Base-by-base conservation (phyloP, 2,329 filamentous ascomycete species). In the Dissoconium aciculare region DNA sequence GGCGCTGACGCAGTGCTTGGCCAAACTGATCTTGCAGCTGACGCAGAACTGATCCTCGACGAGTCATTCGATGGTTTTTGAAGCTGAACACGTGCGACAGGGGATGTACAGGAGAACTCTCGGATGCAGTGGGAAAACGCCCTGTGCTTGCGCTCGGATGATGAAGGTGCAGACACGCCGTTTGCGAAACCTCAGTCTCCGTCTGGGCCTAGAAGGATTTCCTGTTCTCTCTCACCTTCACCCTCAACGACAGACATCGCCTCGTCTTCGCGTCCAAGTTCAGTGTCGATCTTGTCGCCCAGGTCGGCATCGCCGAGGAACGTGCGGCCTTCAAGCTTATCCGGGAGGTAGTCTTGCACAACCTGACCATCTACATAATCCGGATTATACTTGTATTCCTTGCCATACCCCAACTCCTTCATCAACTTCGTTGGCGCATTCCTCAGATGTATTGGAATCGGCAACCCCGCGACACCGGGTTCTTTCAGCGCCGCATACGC, bases 381-480 rank as follows among this genome's bases (percentile, higher is more conserved):
- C 0, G 89, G 89, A 43, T 92, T 92, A 50, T 98, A 95, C 56
- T 95, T 95, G 57, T 98, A 98, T 52, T 84, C 80, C 29, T 74
- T 76, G 1, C 85, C 85, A 49, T 84, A 92, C 0, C 83, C 87
- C 42, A 95, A 60, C 43, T 94, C 87, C 46, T 85, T 80, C 87
- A 98, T 92, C 41, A 95, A 53, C 42, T 76, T 69, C 1, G 89
- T 95, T 0, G 89, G 87, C 5, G 89, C 89, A 54, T 95, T 95
- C 35, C 89, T 65, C 35, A 98, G 57, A 53, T 95, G 89, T 23
- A 89, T 57, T 2, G 89, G 89, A 13, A 98, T 75, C 0, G 84
- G 80, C 30, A 94, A 52, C 1, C 70, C 71, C 0, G 84, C 85
- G 2, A 91, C 65, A 1, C 85, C 87, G 0, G 85, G 85, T 51